These are phyloP conservation scores for Microsporum audouinii DNA, from an alignment of 2,329 filamentous ascomycete genomes.

Conservation along the genomic window DNA sequence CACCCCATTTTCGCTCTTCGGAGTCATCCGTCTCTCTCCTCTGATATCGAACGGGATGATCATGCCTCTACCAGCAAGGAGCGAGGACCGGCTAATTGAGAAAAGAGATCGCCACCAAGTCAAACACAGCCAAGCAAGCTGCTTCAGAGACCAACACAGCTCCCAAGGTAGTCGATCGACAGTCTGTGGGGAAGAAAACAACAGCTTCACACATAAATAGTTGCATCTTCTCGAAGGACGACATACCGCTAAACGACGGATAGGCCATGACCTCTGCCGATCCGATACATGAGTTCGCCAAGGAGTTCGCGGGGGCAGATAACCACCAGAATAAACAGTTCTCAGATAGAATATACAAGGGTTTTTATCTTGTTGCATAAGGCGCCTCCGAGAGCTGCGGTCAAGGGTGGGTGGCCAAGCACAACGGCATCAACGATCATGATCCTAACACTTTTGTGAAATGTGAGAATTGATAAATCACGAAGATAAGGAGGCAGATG, in stretches of 20 bases:
- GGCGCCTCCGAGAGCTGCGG: constrained; percentile 22
- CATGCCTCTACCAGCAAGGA: background rate
- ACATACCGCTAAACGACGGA: background rate
- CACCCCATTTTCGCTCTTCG: constrained; percentile 27
- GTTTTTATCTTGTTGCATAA: constrained; percentile 30
- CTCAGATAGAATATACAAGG: constrained; percentile 33
- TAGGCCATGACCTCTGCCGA: background rate
- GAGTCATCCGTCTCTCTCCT: constrained; percentile 46
- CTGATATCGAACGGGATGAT: constrained; percentile 40
- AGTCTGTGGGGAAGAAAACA: background rate
- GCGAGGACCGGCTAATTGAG: background rate
- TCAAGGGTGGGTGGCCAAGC: constrained; percentile 23
- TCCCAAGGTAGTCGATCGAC: background rate
- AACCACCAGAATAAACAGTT: constrained; percentile 25
- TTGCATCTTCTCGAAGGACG: background rate
- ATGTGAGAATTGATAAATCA: background rate
- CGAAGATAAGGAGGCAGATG: background rate
- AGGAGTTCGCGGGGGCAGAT: constrained; percentile 21
- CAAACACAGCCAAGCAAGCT: background rate
- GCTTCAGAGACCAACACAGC: background rate
- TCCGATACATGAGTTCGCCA: constrained; percentile 15
- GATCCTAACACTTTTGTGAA: background rate
- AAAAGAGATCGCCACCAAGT: background rate
- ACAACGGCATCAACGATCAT: background rate
- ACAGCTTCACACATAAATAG: background rate